A percentile compares a stretch with the other conserved stretches of the same genome.
phyloP scores from a whole-genome alignment of 2,329 filamentous ascomycete species.

The Leptographium procerum region DNA sequence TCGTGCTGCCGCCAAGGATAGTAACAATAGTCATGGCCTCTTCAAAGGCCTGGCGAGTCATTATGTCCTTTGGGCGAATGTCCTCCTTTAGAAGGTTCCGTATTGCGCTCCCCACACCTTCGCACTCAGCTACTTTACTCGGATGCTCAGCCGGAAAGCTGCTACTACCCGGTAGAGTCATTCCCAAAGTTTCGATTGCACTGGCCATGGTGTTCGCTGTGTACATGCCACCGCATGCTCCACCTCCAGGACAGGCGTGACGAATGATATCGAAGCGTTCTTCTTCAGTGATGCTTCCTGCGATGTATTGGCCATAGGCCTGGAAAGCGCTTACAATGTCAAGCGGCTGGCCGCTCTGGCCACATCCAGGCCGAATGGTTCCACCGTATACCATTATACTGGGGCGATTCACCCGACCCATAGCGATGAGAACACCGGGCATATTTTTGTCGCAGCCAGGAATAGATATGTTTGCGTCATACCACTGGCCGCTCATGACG shows the following conservation, averaged over 20 bases:
- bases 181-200: conserved; percentile 60
- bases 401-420: conserved; percentile 88
- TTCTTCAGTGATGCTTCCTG: conserved; percentile 82
- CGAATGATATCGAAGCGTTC: conserved; percentile 90
- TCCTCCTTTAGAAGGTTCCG: conserved; percentile 65
- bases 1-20: conserved; percentile 75
- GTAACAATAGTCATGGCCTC: conserved; percentile 77
- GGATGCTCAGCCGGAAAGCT: conserved; percentile 66
- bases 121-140: conserved; percentile 62
- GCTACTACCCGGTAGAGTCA: conserved; percentile 73
- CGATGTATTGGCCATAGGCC: conserved; percentile 89
- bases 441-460: conserved; percentile 99
- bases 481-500: conserved; percentile 98
- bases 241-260: conserved; percentile 74
- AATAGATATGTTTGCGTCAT: conserved; percentile 92
- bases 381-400: conserved; percentile 97
- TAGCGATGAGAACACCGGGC: conserved; percentile 84
- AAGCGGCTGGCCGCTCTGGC: conserved; percentile 60
- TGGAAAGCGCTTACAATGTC: conserved; percentile 98
- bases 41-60: conserved; percentile 72
- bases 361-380: conserved; percentile 85
- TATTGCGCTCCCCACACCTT: conserved; percentile 60
- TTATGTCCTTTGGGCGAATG: conserved; percentile 65
- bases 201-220: conserved; percentile 69
- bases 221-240: conserved; percentile 81